Evolutionary conservation across 768 basidiomycete genomes (phyloP), one percentile per base, ranked within the genome.

Genomic region (Auriscalpium microsporum): DNA sequence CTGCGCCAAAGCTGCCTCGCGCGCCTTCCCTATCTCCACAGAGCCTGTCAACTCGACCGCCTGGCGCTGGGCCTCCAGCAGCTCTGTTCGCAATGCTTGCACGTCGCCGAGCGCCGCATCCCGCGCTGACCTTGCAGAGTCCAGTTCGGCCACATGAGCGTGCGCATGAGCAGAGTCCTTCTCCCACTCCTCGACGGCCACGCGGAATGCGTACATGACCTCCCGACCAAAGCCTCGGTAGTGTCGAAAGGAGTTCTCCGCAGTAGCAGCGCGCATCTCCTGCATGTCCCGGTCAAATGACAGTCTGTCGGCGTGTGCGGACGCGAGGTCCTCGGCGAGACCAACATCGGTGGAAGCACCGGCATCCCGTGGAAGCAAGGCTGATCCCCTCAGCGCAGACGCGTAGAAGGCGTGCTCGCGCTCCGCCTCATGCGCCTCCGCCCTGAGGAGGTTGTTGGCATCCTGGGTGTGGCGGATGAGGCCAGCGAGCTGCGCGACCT

Each of bases 401-500:
- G 52, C 19, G 47, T 61, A 65, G 42, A 55, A 52, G 11, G 38
- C 53, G 2, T 47, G 48, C 37, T 69, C 65, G 1, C 54, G 55
- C 16, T 64, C 62, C 8, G 56, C 62, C 13, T 67, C 65, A 13
- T 46, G 45, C 17, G 71, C 55, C 19, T 60, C 60, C 5, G 36
- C 45, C 11, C 54, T 37, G 28, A 87, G 70, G 8, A 79, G 62
- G 10, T 57, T 57, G 58, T 78, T 86, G 50, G 81, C 74, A 13
- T 83, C 79, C 47, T 77, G 77, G 28, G 72, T 68, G 28, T 81
- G 77, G 23, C 84, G 81, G 61, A 86, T 73, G 44, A 89, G 75
- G 56, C 79, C 70, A 1, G 81, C 80, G 8, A 90, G 70, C 57
- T 87, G 86, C 11, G 72, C 66, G 19, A 86, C 83, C 64, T 89